Base-by-base conservation (phyloP, 345 rosid genomes). In the Syzygium oleosum region DNA sequence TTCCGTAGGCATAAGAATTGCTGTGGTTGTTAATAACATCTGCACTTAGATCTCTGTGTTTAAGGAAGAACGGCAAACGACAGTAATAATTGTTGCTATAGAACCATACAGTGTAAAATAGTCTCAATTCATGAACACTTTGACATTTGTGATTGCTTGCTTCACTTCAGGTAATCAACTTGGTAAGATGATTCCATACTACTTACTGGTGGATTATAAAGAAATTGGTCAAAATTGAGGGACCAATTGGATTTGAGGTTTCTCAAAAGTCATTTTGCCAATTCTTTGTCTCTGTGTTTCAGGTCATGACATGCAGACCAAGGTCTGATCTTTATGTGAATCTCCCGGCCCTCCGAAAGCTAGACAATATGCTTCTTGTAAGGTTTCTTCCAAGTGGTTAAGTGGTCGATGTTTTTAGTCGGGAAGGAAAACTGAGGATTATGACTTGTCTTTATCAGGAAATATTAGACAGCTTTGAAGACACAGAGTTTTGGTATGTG, bases 241-340 rank as follows among this genome's bases (percentile, higher is more conserved):
- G 54, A 27, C 34, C 55, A 19, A 29, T 16, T 41, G n/a, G n/a
- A 54, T 56, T 85, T 59, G n/a, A 43, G 80, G 23, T 41, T 61
- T 46, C 49, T 85, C 27, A 23, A 0, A 61, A 23, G n/a, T 27
- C 23, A 9, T 2, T 73, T 65, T 22, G 19, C 52, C 41, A 23
- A 58, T 88, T 84, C 19, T 58, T 5, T 84, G 55, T 52, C 84
- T 53, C 59, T 85, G 78, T 85, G 86, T 56, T 88, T 85, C 94
- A 98, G 99, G 97, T 98, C 88, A 98, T 98, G 99, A 95, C 98
- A 59, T 97, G 99, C 91, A 93, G 94, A 90, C 99, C 99, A 1
- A 91, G 99, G 68, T 93, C 96, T 23, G 99, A 98, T 94, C 98
- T 98, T 51, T 95, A 95, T 86, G 88, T 93, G 86, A 98, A 98